Base-by-base conservation (phyloP, 371 early-diverging fungal genomes). In the Nosema muscidifuracis region DNA sequence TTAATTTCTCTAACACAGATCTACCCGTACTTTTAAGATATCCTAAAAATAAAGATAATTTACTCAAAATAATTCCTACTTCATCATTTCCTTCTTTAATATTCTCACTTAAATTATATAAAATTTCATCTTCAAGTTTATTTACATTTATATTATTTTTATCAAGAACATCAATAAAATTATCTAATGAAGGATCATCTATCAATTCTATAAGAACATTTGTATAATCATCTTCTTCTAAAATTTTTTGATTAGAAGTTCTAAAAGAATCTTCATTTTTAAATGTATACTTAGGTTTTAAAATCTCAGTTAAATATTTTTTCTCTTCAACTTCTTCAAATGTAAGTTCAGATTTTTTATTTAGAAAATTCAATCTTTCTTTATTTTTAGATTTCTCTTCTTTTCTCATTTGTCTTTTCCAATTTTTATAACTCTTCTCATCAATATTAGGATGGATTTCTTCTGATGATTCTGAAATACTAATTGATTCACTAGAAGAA, bases 391-490 rank as follows among this genome's bases (percentile, higher is more conserved):
- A 40, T 65, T 56, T 65, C 66, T 65, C 65, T 43, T 50, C 20
- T 36, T 61, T 43, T 31, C 47, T 73, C 55, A 44, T 65, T 51
- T 64, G 42, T 58, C 67, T 72, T 43, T 38, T 76, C 69, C 67
- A 76, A 33, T 70, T 67, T 22, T 61, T 44, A 33, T 67, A 74
- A 28, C 79, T 76, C 18, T 50, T 64, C 34, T 67, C 63, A 28
- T 81, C 81, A 40, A 81, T 76, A 53, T 81, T 81, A 28, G 78
- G 81, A 65, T 81, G 81, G 7, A 65, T 50, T 30, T 67, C 74
- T 34, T 9, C 9, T 22, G 55, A 53, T 4, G 16, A 15, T n/a
- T n/a, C n/a, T 53, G 55, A 53, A 26, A 53, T 3, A 9, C 24
- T 24, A 28, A 53, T 28, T 6, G 22, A 20, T 53, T 53, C 55